These are phyloP conservation scores for Penstemon eatonii DNA, from an alignment of 257 asterid species.

Conservation along the genomic window DNA sequence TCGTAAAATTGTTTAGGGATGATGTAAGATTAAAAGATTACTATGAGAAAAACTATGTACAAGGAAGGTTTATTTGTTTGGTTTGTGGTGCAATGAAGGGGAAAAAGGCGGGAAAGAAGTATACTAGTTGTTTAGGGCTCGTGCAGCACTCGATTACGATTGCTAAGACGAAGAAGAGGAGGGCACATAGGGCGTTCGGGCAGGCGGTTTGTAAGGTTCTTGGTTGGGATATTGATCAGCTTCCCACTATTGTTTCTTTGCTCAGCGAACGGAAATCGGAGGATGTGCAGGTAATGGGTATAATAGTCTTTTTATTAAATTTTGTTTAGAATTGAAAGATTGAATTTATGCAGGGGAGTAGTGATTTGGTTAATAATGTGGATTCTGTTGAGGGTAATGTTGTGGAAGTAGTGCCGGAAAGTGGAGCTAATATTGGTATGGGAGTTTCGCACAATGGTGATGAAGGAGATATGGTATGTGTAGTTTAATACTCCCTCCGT, in stretches of 20 bases:
- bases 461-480: conserved; percentile 31
- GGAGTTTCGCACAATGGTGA: conserved; percentile 24
- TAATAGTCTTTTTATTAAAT: not conserved
- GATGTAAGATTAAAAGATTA: conserved; percentile 48
- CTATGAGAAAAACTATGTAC: conserved; percentile 46
- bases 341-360: conserved; percentile 36
- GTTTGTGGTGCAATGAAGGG: conserved; percentile 66
- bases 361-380: conserved; percentile 18
- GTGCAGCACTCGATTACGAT: conserved; percentile 62
- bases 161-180: conserved; percentile 53
- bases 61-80: conserved; percentile 67
- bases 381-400: conserved; percentile 11
- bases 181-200: conserved; percentile 69
- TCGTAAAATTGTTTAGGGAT: conserved; percentile 48
- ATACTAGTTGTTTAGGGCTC: conserved; percentile 62
- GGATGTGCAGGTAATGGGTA: conserved; percentile 29
- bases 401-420: conserved; percentile 24
- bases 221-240: conserved; percentile 74
- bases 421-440: conserved; percentile 13
- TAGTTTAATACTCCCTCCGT: conserved; percentile 15
- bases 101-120: conserved; percentile 54
- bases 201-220: conserved; percentile 65
- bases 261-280: conserved; percentile 29
- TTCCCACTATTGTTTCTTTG: conserved; percentile 44
- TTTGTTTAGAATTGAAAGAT: conserved; percentile 2